Conservation (phyloP, 805 yeast genomes). For the Candida dendrica region DNA sequence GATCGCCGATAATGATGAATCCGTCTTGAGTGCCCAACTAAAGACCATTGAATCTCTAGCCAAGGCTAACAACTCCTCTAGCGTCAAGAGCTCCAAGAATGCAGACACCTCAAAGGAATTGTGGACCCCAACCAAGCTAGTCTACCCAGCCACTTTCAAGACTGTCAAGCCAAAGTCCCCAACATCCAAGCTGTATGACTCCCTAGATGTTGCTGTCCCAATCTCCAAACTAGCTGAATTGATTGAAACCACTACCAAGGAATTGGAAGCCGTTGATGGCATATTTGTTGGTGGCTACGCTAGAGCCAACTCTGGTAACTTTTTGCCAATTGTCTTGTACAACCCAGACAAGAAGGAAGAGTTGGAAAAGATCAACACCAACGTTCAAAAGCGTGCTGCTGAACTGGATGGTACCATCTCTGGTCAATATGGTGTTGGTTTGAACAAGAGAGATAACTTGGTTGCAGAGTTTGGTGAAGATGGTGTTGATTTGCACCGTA, state of each 20-base stretch:
- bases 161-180: constrained; percentile 41
- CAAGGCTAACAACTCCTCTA: constrained; percentile 42
- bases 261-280: constrained; percentile 42
- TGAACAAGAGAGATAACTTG: constrained; percentile 55
- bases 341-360: constrained; percentile 37
- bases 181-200: constrained; percentile 28
- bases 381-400: constrained; percentile 57
- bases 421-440: constrained; percentile 79
- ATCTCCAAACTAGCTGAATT: constrained; percentile 54
- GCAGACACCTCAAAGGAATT: constrained; percentile 53
- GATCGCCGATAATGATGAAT: constrained; percentile 40
- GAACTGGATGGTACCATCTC: constrained; percentile 71
- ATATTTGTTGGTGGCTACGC: constrained; percentile 56
- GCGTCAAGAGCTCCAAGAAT: constrained; percentile 48
- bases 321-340: constrained; percentile 58
- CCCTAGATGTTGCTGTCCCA: constrained; percentile 74
- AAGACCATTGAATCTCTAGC: constrained; percentile 35
- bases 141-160: constrained; percentile 53
- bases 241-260: constrained; percentile 51
- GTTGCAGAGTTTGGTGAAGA: constrained; percentile 55
- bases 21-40: constrained; percentile 32
- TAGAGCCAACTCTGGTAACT: constrained; percentile 77
- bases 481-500: constrained; percentile 61
- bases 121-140: constrained; percentile 68
- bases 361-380: constrained; percentile 42